Evolutionary conservation across 345 rosid genomes (phyloP), one percentile per base, ranked within the genome.

Genomic region (Citrus australasica): DNA sequence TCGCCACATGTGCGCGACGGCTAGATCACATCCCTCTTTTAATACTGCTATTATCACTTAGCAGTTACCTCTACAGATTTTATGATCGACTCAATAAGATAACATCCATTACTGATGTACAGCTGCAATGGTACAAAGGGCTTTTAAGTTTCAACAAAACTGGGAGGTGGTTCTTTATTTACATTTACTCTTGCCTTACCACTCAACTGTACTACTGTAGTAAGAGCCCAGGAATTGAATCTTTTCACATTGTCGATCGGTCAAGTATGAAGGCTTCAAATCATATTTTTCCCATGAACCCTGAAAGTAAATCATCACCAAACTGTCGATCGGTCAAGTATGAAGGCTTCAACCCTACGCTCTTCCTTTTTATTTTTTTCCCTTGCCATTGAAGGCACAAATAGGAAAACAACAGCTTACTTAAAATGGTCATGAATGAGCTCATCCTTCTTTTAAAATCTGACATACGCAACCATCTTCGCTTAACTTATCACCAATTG

Each of bases 331-430:
- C n/a, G n/a, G n/a, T n/a, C n/a, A n/a, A n/a, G n/a, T n/a, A n/a
- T n/a, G n/a, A n/a, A n/a, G n/a, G n/a, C n/a, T n/a, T 19, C 65
- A 59, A 7, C 59, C 64, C 63, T 64, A 21, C 17, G 55, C 51
- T 24, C 37, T 42, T 71, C 51, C 51, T 13, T 46, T 46, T 46
- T 13, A 46, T 40, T 48, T 33, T 66, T 2, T 1, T 2, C 13
- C 55, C 83, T 79, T 86, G 22, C 67, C 79, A 64, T 67, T 69
- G 30, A 86, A 75, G 84, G 25, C 79, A 82, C 19, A 19, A 62
- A 78, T 3, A 77, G 66, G 63, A 51, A 46, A 61, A 61, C 4
- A 79, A 67, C 74, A 60, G 33, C 61, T 72, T 53, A 33, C 77
- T 38, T 16, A 33, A 64, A 76, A 6, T 73, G 61, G 65, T 28